phyloP scores from a whole-genome alignment of 768 basidiomycete genomes.

The Mycena indigotica region DNA sequence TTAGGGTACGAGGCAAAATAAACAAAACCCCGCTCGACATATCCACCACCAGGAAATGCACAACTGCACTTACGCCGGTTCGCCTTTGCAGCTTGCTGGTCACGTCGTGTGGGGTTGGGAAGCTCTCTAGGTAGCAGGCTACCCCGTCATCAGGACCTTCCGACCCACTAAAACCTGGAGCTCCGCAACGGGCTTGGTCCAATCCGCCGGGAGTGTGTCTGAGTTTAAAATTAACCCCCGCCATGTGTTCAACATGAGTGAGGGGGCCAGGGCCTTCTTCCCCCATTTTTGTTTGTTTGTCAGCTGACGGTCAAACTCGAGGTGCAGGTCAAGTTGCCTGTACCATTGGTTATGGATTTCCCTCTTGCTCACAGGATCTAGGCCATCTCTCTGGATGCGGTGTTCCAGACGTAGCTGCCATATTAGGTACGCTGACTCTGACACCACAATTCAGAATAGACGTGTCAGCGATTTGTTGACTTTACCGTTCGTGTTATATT shows the following conservation, averaged over 20 bases:
- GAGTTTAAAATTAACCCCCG: not conserved
- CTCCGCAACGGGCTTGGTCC: not conserved
- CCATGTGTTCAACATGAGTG: not conserved
- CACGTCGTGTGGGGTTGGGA: not conserved
- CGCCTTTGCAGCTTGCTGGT: not conserved
- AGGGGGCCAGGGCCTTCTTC: not conserved
- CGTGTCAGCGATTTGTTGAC: too few relatives aligned
- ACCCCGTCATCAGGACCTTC: not conserved
- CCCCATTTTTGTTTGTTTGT: not conserved
- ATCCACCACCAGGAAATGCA: not conserved
- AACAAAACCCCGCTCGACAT: not conserved
- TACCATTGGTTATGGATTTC: not conserved
- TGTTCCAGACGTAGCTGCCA: too few relatives aligned
- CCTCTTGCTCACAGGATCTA: too few relatives aligned
- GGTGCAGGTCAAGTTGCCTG: too few relatives aligned
- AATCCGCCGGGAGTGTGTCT: not conserved
- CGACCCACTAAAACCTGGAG: not conserved
- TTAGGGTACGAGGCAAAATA: not conserved
- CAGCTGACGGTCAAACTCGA: too few relatives aligned
- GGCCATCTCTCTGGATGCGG: too few relatives aligned
- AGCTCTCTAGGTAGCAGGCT: not conserved
- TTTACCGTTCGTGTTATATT: too few relatives aligned
- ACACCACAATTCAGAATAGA: too few relatives aligned
- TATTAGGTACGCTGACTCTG: too few relatives aligned
- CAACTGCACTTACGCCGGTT: not conserved